These are phyloP conservation scores for Lophium mytilinum DNA, from an alignment of 495 filamentous ascomycete genomes.

Conservation along the genomic window DNA sequence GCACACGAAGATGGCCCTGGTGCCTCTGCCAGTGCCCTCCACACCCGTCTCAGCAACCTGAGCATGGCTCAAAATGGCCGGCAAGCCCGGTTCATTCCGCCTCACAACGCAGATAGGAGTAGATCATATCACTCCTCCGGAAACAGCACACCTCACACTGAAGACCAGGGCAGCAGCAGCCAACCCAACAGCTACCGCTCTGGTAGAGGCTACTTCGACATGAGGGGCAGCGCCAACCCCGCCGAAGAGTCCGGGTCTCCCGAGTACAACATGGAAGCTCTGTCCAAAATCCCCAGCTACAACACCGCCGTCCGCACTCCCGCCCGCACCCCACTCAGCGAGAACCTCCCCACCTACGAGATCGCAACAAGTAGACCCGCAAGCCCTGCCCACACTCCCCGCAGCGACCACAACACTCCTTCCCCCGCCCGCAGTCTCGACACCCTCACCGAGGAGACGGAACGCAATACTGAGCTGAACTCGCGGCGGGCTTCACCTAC, in stretches of 20 bases:
- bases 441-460: conserved; percentile 20
- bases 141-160: conserved; percentile 13
- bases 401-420: conserved; percentile 4
- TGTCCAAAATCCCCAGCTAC: conserved; percentile 35
- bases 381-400: conserved; percentile 17
- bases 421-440: conserved; percentile 14
- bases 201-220: conserved; percentile 9
- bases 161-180: conserved; percentile 6
- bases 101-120: background rate
- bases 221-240: background rate
- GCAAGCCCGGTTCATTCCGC: conserved; percentile 2
- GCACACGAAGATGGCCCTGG: conserved; percentile 30
- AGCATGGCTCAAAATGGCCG: conserved; percentile 17
- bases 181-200: background rate
- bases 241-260: conserved; percentile 1
- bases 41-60: conserved; percentile 30
- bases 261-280: conserved; percentile 29
- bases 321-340: conserved; percentile 20
- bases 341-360: conserved; percentile 33
- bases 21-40: conserved; percentile 26
- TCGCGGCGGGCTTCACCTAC: conserved; percentile 2
- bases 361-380: conserved; percentile 33
- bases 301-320: conserved; percentile 34
- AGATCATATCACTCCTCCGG: conserved; percentile 10
- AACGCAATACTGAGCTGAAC: conserved; percentile 21